phyloP scores from a whole-genome alignment of 2,329 filamentous ascomycete genomes.

The Talaromyces sp. region DNA sequence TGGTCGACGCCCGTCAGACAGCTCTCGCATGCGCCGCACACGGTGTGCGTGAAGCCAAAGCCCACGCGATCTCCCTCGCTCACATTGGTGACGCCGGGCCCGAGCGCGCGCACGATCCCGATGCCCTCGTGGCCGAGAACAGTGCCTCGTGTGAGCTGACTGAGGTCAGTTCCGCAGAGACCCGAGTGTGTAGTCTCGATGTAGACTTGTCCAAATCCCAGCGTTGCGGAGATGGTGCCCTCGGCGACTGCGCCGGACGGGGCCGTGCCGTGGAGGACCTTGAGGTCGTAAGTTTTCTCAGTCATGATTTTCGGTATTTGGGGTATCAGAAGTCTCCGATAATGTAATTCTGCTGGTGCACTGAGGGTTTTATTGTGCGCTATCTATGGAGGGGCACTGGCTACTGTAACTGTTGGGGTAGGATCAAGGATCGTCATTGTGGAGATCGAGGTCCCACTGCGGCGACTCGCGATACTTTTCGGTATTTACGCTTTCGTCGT shows the following conservation, averaged over 20 bases:
- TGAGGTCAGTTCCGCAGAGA: conserved; percentile 21
- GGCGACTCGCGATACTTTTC: neutral
- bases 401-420: neutral
- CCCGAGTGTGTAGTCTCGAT: conserved; percentile 14
- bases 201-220: neutral
- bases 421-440: neutral
- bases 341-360: neutral
- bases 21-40: conserved; percentile 30
- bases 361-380: neutral
- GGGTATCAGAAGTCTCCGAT: neutral
- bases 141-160: conserved; percentile 16
- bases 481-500: neutral
- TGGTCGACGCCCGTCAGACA: conserved; percentile 22
- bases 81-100: conserved; percentile 40
- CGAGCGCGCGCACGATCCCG: conserved; percentile 45
- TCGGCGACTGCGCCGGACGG: neutral
- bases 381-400: neutral
- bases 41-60: conserved; percentile 29
- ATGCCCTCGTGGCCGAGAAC: conserved; percentile 51
- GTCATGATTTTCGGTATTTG: neutral
- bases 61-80: conserved; percentile 39
- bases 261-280: neutral
- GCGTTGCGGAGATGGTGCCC: conserved; percentile 2
- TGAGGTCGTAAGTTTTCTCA: neutral
- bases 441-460: neutral